phyloP scores from a whole-genome alignment of 176 grass and related monocot genomes.

The Poa pratensis region DNA sequence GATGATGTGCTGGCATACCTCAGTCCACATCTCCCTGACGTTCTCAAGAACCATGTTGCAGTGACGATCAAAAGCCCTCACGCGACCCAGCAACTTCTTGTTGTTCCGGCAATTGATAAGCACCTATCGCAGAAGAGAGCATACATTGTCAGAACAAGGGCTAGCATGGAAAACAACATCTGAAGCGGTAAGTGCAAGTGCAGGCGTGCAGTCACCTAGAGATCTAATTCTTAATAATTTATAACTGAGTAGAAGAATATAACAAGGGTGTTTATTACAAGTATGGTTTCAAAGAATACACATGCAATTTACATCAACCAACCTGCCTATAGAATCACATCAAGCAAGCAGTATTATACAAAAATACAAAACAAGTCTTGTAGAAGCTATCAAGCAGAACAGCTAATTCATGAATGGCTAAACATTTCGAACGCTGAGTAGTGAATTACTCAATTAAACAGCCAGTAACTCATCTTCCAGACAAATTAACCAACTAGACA shows the following conservation, averaged over 20 bases:
- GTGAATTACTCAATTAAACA: not conserved
- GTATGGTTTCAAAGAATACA: too few relatives aligned
- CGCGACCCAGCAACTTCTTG: slow-evolving; percentile 86
- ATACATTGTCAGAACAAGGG: not conserved
- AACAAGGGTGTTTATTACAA: not conserved
- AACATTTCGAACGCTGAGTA: not conserved
- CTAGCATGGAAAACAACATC: not conserved
- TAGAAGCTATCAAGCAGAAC: not conserved
- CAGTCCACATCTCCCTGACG: slow-evolving; percentile 97
- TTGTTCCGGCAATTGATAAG: slow-evolving; percentile 99
- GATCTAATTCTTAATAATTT: not conserved
- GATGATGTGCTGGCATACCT: slow-evolving; percentile 44
- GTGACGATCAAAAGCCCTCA: slow-evolving; percentile 93
- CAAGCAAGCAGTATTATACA: not conserved
- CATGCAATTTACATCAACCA: not conserved
- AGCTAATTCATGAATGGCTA: not conserved
- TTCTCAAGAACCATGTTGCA: slow-evolving; percentile 99
- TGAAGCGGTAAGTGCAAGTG: not conserved
- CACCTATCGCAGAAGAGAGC: slow-evolving; percentile 51
- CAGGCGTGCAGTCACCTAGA: not conserved
- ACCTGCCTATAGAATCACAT: not conserved
- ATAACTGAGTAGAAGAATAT: not conserved
- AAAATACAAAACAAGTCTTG: not conserved
- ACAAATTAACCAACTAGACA: not conserved
- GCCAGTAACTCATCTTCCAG: not conserved